Evolutionary conservation across 345 rosid species (phyloP).

Genomic region (Bruguiera parviflora): DNA sequence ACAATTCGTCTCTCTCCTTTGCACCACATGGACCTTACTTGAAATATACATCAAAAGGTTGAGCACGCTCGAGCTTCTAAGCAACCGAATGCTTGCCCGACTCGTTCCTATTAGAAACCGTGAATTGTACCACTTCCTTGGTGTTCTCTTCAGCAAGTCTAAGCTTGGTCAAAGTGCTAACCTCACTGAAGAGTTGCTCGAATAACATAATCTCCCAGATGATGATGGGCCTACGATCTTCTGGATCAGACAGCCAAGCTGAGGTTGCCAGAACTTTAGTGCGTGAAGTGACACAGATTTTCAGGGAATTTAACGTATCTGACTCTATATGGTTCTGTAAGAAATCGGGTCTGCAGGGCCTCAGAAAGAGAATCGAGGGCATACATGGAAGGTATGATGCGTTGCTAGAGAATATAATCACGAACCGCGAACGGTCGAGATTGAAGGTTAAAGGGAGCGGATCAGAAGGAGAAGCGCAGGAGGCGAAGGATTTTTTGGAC

Average conservation of each 20-base stretch:
- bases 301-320: constrained; percentile 21
- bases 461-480: neutral
- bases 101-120: constrained; percentile 29
- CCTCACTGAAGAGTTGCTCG: constrained; percentile 35
- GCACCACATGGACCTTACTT: constrained; percentile 38
- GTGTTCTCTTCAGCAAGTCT: constrained; percentile 16
- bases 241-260: constrained; percentile 26
- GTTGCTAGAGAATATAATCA: too few relatives aligned
- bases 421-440: neutral
- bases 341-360: too few relatives aligned
- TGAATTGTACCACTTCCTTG: constrained; percentile 21
- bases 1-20: constrained; percentile 38
- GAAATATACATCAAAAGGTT: constrained; percentile 42
- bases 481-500: constrained; percentile 37
- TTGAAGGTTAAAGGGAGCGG: constrained; percentile 1
- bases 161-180: constrained; percentile 16
- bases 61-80: constrained; percentile 36
- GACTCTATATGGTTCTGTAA: too few relatives aligned
- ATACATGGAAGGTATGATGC: too few relatives aligned
- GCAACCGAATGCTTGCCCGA: constrained; percentile 28
- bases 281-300: constrained; percentile 37
- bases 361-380: too few relatives aligned
- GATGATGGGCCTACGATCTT: constrained; percentile 39
- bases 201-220: constrained; percentile 40
- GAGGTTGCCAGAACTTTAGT: constrained; percentile 27